Conservation (phyloP, 257 asterid species). For the Apocynum venetum region DNA sequence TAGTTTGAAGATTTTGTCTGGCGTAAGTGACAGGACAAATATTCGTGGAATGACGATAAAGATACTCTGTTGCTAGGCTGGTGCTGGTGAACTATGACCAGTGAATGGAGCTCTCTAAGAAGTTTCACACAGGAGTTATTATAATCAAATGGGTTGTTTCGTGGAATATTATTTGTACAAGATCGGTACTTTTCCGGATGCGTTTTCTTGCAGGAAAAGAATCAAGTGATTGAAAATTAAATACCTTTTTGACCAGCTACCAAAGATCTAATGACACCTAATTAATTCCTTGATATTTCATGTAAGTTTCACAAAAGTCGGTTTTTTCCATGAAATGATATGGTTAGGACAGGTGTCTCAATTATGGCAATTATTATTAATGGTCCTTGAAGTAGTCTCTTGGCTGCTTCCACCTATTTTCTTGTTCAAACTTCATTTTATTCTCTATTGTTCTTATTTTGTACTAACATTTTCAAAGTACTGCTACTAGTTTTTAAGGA, state of each 20-base stretch:
- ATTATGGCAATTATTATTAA: not conserved
- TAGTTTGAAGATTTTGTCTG: not conserved
- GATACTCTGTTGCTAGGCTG: constrained; percentile 22
- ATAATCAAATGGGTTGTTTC: constrained; percentile 5
- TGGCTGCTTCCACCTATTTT: no score
- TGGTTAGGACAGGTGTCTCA: not conserved
- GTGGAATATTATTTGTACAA: not conserved
- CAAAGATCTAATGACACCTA: not conserved
- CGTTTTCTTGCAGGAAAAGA: not conserved
- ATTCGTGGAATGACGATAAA: constrained; percentile 4
- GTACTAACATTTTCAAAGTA: no score
- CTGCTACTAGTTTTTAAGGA: no score
- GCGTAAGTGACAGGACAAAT: constrained; percentile 7
- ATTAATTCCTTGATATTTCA: not conserved
- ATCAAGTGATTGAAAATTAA: not conserved
- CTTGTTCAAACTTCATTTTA: no score
- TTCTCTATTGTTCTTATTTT: no score
- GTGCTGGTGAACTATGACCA: not conserved
- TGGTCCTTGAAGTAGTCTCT: not conserved
- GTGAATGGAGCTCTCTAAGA: not conserved
- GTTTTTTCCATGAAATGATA: not conserved
- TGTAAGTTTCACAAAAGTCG: not conserved
- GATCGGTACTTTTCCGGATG: not conserved
- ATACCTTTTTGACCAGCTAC: not conserved
- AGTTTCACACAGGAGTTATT: constrained; percentile 7